Percentiles rank a stretch among this genome's conserved stretches.
Conservation (phyloP, 176 grass and related monocot genomes). For the Hyparrhenia diplandra region DNA sequence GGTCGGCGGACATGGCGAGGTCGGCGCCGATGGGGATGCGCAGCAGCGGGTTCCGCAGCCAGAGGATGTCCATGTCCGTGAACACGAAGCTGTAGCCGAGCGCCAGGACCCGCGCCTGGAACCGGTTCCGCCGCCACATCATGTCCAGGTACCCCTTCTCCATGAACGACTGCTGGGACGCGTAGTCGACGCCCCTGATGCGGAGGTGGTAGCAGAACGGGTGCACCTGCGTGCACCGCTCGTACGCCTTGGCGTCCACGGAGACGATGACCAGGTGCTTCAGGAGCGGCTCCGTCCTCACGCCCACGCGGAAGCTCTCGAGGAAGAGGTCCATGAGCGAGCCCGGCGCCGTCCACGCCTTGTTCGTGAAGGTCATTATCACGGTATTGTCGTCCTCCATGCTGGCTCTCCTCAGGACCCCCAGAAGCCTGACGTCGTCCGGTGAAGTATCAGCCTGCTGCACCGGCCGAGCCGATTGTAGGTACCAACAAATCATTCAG, state of each 20-base stretch:
- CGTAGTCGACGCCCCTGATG: slow-evolving; percentile 18
- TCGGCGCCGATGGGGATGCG: slow-evolving; percentile 28
- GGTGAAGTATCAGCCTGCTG: too few species aligned
- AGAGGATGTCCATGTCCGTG: slow-evolving; percentile 54
- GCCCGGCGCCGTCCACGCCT: too few species aligned
- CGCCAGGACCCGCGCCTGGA: slow-evolving; percentile 37
- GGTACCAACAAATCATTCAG: too few species aligned
- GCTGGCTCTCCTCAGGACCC: too few species aligned
- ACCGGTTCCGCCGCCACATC: slow-evolving; percentile 44
- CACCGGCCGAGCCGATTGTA: too few species aligned
- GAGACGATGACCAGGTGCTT: slow-evolving; percentile 51
- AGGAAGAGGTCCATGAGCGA: too few species aligned
- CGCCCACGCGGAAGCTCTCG: too few species aligned
- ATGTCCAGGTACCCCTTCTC: slow-evolving; percentile 42
- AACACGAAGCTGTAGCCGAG: slow-evolving; percentile 64
- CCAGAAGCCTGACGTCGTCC: too few species aligned
- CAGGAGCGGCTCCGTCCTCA: background rate
- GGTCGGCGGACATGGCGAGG: slow-evolving; percentile 27
- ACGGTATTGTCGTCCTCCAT: too few species aligned
- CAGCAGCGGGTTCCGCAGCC: slow-evolving; percentile 46
- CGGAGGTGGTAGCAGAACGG: slow-evolving; percentile 33
- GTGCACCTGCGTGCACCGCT: slow-evolving; percentile 38
- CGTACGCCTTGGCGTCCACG: slow-evolving; percentile 38
- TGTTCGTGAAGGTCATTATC: too few species aligned
- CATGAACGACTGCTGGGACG: slow-evolving; percentile 35